Base-by-base conservation (phyloP, 2,329 filamentous ascomycete genomes). In the Phyllosticta citribraziliensis region DNA sequence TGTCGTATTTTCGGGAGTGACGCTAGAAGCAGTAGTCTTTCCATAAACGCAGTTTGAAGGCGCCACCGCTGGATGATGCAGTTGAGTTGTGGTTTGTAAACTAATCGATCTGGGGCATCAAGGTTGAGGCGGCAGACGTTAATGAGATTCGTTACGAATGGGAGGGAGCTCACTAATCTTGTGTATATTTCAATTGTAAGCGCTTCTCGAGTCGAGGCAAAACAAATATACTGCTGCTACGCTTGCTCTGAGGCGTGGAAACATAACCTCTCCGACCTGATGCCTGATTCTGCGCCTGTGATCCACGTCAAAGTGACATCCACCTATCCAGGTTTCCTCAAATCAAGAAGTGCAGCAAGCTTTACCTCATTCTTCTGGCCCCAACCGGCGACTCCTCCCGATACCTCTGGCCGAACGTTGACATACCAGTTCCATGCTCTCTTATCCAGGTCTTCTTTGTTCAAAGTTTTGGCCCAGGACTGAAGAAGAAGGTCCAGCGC, bases 371-470 rank as follows among this genome's bases (percentile, higher is more conserved):
- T 89, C 72, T 93, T 94, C 12, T 87, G 88, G 27, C 91, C 91
- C 91, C 91, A 96, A 1, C 91, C 91, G 20, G 84, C 83, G 55
- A 84, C 83, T 0, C 91, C 91, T 61, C 80, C 75, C 62, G 88
- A 85, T 2, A 96, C 88, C 20, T 89, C 86, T 0, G 91, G 91
- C 64, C 91, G 79, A 20, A 92, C 84, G 22, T 82, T 80, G 1
- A 88, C 78, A 73, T 96, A 96, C 91, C 91, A 96, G 11, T 77
- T 77, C 89, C 90, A 95, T 19, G 89, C 88, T 63, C 85, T 82
- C 64, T 81, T 80, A 70, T 96, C 89, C 58, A 96, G 76, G 67
- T 96, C 89, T 17, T 82, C 78, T 3, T 76, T 74, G 25, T 74
- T 79, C 35, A 95, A 71, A 30, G 84, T 80, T n/a, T 77, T 74